Conservation (phyloP, 2,329 filamentous ascomycete species). For the Botrytis hyacinthi region DNA sequence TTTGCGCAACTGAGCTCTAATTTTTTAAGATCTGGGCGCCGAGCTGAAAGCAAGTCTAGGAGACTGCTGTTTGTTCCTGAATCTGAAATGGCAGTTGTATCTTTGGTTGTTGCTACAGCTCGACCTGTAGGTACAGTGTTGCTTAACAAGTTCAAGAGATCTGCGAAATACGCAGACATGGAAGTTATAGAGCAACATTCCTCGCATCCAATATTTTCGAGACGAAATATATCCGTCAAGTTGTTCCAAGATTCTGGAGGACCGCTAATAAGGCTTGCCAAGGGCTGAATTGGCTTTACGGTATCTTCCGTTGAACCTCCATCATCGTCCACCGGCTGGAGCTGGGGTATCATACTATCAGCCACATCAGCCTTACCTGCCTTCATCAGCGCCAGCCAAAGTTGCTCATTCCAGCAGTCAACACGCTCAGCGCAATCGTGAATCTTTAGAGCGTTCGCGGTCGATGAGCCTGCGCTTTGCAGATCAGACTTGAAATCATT, state of each 20-base stretch:
- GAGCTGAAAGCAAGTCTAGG: background rate
- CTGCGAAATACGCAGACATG: background rate
- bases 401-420: slow-evolving; percentile 4
- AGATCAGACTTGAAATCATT: background rate
- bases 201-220: background rate
- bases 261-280: no score
- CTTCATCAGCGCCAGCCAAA: background rate
- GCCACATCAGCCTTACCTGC: background rate
- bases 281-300: no score
- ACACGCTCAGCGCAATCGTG: background rate
- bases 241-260: background rate
- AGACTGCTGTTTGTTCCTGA: background rate
- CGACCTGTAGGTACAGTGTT: background rate
- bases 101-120: background rate
- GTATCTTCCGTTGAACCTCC: no score
- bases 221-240: background rate
- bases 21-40: slow-evolving; percentile 1
- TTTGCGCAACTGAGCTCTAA: background rate
- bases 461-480: background rate
- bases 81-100: background rate
- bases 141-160: background rate
- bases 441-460: background rate
- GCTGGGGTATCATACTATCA: no score
- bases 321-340: no score
- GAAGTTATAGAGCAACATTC: background rate